phyloP scores from a whole-genome alignment of 1,284 basidiomycete species.

The Ustilago nuda region DNA sequence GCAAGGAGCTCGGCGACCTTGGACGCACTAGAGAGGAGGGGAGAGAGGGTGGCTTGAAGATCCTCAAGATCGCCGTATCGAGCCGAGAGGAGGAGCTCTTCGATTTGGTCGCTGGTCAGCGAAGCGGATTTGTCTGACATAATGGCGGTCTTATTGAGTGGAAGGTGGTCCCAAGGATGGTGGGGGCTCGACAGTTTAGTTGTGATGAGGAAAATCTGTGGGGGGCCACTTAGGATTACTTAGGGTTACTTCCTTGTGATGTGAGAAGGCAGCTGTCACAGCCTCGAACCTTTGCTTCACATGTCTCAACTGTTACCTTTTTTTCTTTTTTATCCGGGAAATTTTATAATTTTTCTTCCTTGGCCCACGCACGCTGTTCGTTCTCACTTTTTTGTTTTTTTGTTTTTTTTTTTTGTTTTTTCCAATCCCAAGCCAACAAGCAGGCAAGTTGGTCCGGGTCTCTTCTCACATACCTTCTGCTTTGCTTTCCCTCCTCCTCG shows the following conservation, averaged over 20 bases:
- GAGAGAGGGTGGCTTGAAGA: slow-evolving; percentile 37
- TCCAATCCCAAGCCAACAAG: background rate
- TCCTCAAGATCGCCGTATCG: slow-evolving; percentile 63
- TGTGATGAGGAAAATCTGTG: background rate
- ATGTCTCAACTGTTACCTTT: background rate
- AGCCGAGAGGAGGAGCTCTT: slow-evolving; percentile 66
- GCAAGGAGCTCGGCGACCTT: slow-evolving; percentile 15
- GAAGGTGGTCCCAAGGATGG: background rate
- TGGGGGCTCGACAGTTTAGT: background rate
- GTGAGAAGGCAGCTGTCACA: slow-evolving; percentile 1
- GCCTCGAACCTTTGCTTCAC: background rate
- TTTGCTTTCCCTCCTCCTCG: background rate
- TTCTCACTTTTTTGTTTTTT: background rate
- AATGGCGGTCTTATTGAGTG: background rate
- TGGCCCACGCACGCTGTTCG: background rate
- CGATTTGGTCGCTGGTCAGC: slow-evolving; percentile 56
- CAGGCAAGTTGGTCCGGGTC: slow-evolving; percentile 10
- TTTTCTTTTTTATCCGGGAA: slow-evolving; percentile 3
- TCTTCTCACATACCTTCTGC: background rate
- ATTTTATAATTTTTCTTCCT: slow-evolving; percentile 25
- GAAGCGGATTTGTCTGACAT: slow-evolving; percentile 32
- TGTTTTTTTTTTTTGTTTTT: too few species aligned
- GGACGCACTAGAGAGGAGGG: slow-evolving; percentile 18
- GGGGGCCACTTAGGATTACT: too few species aligned
- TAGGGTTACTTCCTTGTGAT: background rate